Conservation (phyloP, 306 rosid species). For the Quillaja saponaria region DNA sequence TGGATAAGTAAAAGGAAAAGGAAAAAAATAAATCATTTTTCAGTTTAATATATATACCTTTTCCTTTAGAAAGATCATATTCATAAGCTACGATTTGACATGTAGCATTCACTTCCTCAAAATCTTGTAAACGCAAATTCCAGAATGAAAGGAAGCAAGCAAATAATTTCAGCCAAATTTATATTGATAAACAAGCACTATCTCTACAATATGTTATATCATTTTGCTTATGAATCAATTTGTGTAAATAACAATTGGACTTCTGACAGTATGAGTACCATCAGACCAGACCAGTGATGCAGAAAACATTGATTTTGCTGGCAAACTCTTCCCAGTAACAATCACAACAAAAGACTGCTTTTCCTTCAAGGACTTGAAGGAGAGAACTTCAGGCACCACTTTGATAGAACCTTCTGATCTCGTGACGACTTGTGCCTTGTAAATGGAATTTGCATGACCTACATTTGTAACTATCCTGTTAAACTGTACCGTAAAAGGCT, state of each 20-base stretch:
- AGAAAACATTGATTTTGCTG: neutral
- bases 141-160: too few species aligned
- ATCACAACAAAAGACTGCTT: slow-evolving; percentile 9
- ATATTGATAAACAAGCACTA: too few species aligned
- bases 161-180: too few species aligned
- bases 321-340: slow-evolving; percentile 10
- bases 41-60: too few species aligned
- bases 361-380: slow-evolving; percentile 13
- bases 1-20: too few species aligned
- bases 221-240: neutral
- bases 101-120: too few species aligned
- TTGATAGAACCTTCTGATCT: neutral
- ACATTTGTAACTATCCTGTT: slow-evolving; percentile 25
- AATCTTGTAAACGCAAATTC: too few species aligned
- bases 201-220: too few species aligned
- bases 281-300: slow-evolving; percentile 28
- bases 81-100: too few species aligned
- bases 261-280: slow-evolving; percentile 19
- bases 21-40: too few species aligned
- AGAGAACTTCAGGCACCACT: slow-evolving; percentile 18
- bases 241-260: slow-evolving; percentile 19
- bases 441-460: slow-evolving; percentile 24
- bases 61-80: too few species aligned
- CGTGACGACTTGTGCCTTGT: slow-evolving; percentile 6
- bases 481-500: neutral